Base-by-base conservation (phyloP, 805 yeast genomes). In the Yarrowia yakushimensis region DNA sequence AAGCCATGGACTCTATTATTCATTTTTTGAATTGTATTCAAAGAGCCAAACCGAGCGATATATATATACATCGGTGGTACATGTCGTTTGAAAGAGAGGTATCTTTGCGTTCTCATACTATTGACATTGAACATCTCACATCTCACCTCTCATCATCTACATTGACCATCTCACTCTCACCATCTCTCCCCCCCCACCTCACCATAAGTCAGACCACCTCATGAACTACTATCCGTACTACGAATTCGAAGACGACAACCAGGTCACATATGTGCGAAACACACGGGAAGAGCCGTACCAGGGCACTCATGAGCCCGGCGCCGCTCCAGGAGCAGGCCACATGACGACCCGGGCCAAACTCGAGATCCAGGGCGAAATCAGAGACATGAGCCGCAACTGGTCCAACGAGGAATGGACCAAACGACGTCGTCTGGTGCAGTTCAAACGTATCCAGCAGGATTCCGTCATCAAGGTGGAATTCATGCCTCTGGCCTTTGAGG, bases 391-490 rank as follows among this genome's bases (percentile, higher is more conserved):
- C 0, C 69, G 69, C 37, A 68, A 74, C 66, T 84, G 87, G 87
- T 72, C 80, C 0, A 68, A 68, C 5, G 77, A 75, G 36, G 87
- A 84, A 65, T 66, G 71, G 34, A 66, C 67, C 20, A 67, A 69
- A 13, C 74, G 77, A 36, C 73, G 88, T 60, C 71, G 87, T 42
- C 73, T 84, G 46, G 85, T 84, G 3, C 70, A 73, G 36, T 79
- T 83, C 66, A 71, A 74, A 2, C 78, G 81, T 66, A 67, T 65
- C 8, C 79, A 77, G 63, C 66, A 69, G 13, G 69, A 72, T 57
- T 65, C 74, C 60, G 67, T 74, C 65, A 65, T 79, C 65, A 63
- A 75, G 18, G 74, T 81, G 33, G 69, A 72, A 22, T 79, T 81
- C 64, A 66, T 70, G 33, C 74, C 81, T 2, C 74, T 76, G 42